These are phyloP conservation scores for Lyophyllum decastes DNA, from an alignment of 768 basidiomycete genomes.

Conservation along the genomic window DNA sequence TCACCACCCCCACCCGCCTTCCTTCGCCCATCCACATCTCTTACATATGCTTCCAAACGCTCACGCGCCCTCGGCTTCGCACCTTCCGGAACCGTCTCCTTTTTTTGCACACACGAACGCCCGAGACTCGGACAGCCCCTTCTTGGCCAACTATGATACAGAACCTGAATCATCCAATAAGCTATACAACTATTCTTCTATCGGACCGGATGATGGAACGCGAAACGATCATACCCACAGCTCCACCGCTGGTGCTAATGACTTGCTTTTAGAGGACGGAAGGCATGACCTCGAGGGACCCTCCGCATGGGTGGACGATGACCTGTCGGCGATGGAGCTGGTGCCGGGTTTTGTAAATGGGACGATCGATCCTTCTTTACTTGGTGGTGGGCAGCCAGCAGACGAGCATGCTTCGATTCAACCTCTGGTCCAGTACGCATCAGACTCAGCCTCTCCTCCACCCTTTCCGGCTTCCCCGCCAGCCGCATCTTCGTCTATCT, in stretches of 20 bases:
- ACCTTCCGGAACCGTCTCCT: background rate
- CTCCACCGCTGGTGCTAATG: background rate
- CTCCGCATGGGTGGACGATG: background rate
- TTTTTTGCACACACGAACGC: constrained; percentile 7
- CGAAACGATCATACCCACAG: background rate
- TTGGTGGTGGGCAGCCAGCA: constrained; percentile 4
- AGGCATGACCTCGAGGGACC: background rate
- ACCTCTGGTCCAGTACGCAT: background rate
- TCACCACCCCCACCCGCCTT: background rate
- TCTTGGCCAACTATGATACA: background rate
- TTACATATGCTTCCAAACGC: background rate
- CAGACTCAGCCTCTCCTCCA: background rate
- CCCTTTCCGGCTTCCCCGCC: background rate
- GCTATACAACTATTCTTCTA: background rate
- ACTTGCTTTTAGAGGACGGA: background rate
- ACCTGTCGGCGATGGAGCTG: background rate
- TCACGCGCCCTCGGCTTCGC: background rate
- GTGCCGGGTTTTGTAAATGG: constrained; percentile 12
- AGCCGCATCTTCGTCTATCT: background rate
- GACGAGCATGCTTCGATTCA: constrained; percentile 2
- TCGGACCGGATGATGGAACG: background rate
- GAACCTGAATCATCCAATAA: background rate
- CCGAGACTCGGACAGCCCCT: background rate
- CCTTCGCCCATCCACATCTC: background rate
- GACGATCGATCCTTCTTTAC: constrained; percentile 20